Evolutionary conservation across 305 asterid genomes (phyloP), one percentile per base, ranked within the genome.

Genomic region (Withania somnifera): DNA sequence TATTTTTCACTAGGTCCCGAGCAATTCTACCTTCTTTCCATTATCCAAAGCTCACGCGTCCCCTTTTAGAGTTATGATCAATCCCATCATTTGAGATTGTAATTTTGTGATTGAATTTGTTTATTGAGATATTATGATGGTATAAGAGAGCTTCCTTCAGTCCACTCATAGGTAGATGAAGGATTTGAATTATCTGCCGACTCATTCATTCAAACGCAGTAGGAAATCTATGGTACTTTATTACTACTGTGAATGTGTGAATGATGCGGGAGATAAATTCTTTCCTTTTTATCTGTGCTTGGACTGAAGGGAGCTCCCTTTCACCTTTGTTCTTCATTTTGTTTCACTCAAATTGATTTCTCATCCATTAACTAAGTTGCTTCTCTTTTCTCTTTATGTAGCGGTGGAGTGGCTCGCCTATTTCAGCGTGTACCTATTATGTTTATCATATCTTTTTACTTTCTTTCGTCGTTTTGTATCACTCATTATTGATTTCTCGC

Each of bases 281-380:
- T 82, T 32, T 91, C 90, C 84, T 77, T 86, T 89, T 86, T 89
- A 68, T 89, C 94, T 79, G 7, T 92, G 94, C 88, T 90, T 92
- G 97, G 97, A 93, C 97, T 93, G 97, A 93, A 93, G 97, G 96
- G 96, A 93, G 96, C 97, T 93, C 75, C 75, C 75, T 66, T 66
- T 66, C 8, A 34, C 28, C 8, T 66, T 66, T 2, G 17, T 34
- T n/a, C 2, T 64, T 15, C 6, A 0, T 1, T 15, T 63, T 63
- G 13, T 30, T 60, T 60, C 14, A 6, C 0, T 60, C 0, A 0
- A 60, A 0, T 28, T 26, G 6, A 14, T 60, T 60, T 61, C 45
- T 3, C 1, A 63, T 63, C 24, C 17, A 2, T 52, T 52, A 17
- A 19, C 45, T 68, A 34, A 7, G n/a, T n/a, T n/a, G n/a, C n/a